A percentile compares a stretch with the other conserved stretches of the same genome.
Conservation (phyloP, 2,329 filamentous ascomycete species). For the Colletotrichum shisoi region DNA sequence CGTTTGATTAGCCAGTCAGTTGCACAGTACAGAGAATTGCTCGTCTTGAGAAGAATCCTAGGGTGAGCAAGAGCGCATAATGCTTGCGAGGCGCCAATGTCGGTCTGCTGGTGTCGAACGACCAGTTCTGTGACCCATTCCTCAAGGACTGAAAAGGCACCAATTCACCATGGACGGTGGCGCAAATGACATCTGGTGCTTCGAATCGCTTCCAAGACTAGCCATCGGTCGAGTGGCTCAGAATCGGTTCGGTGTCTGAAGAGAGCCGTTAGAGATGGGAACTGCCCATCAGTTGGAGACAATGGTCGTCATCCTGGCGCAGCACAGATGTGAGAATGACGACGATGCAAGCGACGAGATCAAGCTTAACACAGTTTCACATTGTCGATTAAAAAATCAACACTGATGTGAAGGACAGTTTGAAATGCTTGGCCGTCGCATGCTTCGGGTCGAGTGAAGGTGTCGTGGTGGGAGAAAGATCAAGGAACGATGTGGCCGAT, state of each 20-base stretch:
- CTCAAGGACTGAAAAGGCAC: slow-evolving; percentile 12
- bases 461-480: slow-evolving; percentile 10
- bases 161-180: slow-evolving; percentile 18
- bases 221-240: background rate
- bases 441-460: slow-evolving; percentile 1
- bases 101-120: no score
- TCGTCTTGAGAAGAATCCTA: background rate
- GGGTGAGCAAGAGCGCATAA: background rate
- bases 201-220: slow-evolving; percentile 12
- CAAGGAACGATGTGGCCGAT: fast-evolving
- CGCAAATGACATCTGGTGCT: background rate
- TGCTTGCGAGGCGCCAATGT: slow-evolving; percentile 18
- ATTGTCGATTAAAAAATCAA: background rate
- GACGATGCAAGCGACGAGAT: background rate
- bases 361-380: background rate
- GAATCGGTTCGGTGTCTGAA: background rate
- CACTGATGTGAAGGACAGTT: background rate
- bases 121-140: no score
- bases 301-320: background rate
- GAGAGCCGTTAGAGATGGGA: slow-evolving; percentile 10
- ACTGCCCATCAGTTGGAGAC: slow-evolving; percentile 29
- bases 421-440: slow-evolving; percentile 11
- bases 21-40: background rate
- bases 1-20: background rate
- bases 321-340: slow-evolving; percentile 19